A percentile compares a stretch with the other conserved stretches of the same genome.
Evolutionary conservation across 768 basidiomycete species (phyloP).

Genomic region (Mycena belliarum): DNA sequence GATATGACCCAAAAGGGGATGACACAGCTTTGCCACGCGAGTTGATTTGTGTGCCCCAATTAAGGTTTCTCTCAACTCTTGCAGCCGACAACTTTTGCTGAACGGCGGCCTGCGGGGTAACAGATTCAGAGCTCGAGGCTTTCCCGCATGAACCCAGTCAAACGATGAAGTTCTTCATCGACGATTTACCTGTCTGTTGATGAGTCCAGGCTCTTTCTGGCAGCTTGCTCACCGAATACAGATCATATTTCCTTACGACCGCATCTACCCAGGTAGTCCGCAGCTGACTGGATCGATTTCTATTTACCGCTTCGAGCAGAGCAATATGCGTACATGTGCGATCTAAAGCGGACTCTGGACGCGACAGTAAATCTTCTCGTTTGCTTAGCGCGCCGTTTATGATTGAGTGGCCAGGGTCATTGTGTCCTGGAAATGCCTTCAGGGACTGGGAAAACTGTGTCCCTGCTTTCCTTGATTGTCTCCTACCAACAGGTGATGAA

Average conservation of each 20-base stretch:
- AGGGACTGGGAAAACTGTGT: constrained; percentile 98
- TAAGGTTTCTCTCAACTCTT: no score
- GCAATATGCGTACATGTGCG: constrained; percentile 99
- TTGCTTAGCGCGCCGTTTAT: background rate
- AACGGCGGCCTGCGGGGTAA: no score
- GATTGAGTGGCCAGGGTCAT: constrained; percentile 68
- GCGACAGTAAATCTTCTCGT: constrained; percentile 61
- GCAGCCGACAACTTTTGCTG: no score
- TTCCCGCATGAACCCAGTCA: background rate
- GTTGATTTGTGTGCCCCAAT: no score
- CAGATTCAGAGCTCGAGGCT: no score
- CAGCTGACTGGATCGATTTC: constrained; percentile 4
- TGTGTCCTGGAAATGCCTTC: constrained; percentile 99
- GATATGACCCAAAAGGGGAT: no score
- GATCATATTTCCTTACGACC: constrained; percentile 92
- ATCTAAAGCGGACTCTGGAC: constrained; percentile 94
- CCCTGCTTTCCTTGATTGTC: constrained; percentile 90
- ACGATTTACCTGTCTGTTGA: constrained; percentile 69
- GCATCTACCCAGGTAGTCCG: constrained; percentile 81
- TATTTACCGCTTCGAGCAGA: constrained; percentile 48
- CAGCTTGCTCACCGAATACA: constrained; percentile 29
- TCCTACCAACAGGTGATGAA: constrained; percentile 88
- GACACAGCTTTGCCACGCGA: no score
- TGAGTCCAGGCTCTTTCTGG: background rate
- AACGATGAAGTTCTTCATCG: constrained; percentile 80